Evolutionary conservation across 257 asterid genomes (phyloP), one percentile per base, ranked within the genome.

Genomic region (Solanum chilense): DNA sequence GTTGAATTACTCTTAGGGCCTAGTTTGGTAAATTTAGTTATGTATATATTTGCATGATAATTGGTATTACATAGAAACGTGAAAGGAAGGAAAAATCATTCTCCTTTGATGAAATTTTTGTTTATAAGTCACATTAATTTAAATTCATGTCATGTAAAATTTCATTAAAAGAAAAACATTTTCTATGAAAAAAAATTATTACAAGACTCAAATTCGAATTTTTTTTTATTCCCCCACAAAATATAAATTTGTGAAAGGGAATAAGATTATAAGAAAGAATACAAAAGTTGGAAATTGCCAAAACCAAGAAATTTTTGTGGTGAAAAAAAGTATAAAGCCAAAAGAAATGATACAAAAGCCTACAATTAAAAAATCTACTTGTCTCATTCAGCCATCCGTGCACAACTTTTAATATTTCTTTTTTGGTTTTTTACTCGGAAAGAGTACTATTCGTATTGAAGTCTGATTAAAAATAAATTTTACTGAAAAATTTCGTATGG

Each of bases 301-400:
- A 82, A 35, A 29, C 86, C 88, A 15, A 84, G 44, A 45, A 69
- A 71, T 80, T 31, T 31, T 33, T 74, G 44, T 60, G n/a, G 37
- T 37, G 66, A 37, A 31, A 47, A 70, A 16, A 70, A 85, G 82
- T 14, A 82, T 77, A 56, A 87, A 87, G 88, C 88, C 92, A 91
- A 87, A 68, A 86, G 88, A 49, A 85, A 85, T 35, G 88, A 29
- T 76, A 77, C 90, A 83, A 52, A 85, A 78, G n/a, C n/a, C 68
- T 74, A 88, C 70, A 73, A 71, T 68, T 66, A 12, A 70, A 81
- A 47, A 86, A 27, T 47, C 77, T 80, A 58, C 52, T 33, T 35
- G 75, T 83, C 82, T 81, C 82, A 81, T 62, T 75, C 86, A 84
- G 52, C 90, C 91, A 86, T 82, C 20, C 87, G 64, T 84, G 87